Evolutionary conservation across 352 stramenopile species (phyloP).

Genomic region (Globisporangium emineosum): DNA sequence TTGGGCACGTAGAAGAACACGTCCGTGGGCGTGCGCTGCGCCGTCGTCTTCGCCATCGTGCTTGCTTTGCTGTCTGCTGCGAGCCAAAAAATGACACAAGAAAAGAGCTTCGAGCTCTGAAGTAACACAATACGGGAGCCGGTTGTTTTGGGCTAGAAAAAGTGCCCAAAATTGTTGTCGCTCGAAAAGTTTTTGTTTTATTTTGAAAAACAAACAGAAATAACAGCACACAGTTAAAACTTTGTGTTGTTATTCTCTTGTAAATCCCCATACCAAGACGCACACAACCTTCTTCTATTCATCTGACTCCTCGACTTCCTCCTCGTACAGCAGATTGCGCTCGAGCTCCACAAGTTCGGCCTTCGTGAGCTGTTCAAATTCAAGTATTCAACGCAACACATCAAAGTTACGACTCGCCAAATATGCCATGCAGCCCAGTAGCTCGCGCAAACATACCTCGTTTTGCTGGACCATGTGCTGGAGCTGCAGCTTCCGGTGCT

Average conservation of each 20-base stretch:
- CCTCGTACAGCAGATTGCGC: constrained; percentile 4
- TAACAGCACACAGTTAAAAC: too few relatives aligned
- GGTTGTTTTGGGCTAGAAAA: too few relatives aligned
- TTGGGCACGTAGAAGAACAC: constrained; percentile 97
- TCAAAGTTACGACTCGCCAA: neutral
- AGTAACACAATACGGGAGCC: too few relatives aligned
- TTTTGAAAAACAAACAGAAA: too few relatives aligned
- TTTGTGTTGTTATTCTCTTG: too few relatives aligned
- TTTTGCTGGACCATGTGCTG: constrained; percentile 54
- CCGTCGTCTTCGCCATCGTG: constrained; percentile 10
- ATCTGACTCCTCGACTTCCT: neutral
- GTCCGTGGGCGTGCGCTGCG: constrained; percentile 41
- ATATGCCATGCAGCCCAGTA: neutral
- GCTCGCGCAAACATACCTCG: constrained; percentile 20
- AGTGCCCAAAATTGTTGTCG: too few relatives aligned
- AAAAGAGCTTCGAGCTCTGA: neutral
- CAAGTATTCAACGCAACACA: neutral
- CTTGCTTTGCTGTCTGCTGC: neutral
- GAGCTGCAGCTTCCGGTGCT: constrained; percentile 44
- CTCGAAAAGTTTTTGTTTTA: too few relatives aligned
- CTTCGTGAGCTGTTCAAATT: constrained; percentile 4
- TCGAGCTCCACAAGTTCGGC: constrained; percentile 6
- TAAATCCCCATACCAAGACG: too few relatives aligned
- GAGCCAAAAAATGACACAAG: neutral
- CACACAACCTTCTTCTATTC: too few relatives aligned